Evolutionary conservation across 257 asterid species (phyloP).

Genomic region (Agastache rugosa): DNA sequence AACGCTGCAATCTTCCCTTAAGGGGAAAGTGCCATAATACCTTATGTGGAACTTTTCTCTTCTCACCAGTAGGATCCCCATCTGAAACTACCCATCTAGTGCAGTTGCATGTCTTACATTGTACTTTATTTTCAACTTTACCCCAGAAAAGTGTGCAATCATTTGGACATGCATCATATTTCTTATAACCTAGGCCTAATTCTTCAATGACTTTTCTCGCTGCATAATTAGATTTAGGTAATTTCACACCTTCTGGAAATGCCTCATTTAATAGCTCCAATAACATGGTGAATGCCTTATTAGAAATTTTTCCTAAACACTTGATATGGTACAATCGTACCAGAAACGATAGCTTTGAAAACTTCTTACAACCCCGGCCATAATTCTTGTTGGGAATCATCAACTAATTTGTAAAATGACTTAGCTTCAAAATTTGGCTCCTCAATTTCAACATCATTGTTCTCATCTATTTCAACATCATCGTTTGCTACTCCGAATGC

Average conservation of each 20-base stretch:
- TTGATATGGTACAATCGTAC: not conserved
- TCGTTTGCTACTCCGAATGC: not conserved
- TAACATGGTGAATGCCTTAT: not conserved
- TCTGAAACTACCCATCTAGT: not conserved
- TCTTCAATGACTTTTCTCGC: not conserved
- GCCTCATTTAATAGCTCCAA: not conserved
- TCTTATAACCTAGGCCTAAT: constrained; percentile 1
- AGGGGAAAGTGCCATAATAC: not conserved
- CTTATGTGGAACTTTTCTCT: not conserved
- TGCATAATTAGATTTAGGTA: not conserved
- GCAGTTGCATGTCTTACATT: not conserved
- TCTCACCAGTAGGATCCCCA: constrained; percentile 3
- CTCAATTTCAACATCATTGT: not conserved
- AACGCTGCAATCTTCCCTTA: not conserved
- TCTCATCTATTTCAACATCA: not conserved
- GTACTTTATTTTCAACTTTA: not conserved
- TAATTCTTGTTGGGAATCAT: not conserved
- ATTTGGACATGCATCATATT: constrained; percentile 8
- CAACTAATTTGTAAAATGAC: not conserved
- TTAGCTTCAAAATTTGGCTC: not conserved
- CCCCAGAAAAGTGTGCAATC: constrained; percentile 2
- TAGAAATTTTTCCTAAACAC: not conserved
- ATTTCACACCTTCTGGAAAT: not conserved
- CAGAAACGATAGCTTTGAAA: constrained; percentile 1
- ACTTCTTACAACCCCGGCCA: not conserved